A percentile compares a stretch with the other conserved stretches of the same genome.
Evolutionary conservation across 352 stramenopile species (phyloP).

Genomic region (Phytophthora lateralis): DNA sequence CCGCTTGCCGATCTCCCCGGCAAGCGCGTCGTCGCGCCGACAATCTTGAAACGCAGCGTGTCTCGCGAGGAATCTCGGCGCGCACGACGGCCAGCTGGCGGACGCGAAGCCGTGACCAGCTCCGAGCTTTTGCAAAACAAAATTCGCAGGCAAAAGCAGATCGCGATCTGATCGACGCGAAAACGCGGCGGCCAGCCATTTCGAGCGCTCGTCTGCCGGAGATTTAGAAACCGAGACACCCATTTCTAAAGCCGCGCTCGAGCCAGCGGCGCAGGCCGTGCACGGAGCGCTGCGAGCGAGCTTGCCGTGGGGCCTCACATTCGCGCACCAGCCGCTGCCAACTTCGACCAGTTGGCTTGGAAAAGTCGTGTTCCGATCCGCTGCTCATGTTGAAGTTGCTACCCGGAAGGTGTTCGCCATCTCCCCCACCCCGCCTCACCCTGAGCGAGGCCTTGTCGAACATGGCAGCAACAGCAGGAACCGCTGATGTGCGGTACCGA

Average conservation of each 20-base stretch:
- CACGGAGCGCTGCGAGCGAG: background rate
- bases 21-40: conserved; percentile 23
- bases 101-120: conserved; percentile 14
- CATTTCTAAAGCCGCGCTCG: conserved; percentile 10
- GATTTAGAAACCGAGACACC: conserved; percentile 1
- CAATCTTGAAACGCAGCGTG: conserved; percentile 23
- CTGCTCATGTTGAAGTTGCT: conserved; percentile 18
- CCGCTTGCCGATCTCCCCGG: conserved; percentile 11
- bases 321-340: background rate
- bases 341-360: conserved; percentile 12
- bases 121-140: conserved; percentile 13
- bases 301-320: background rate
- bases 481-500: too few relatives aligned
- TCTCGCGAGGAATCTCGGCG: conserved; percentile 18
- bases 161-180: conserved; percentile 12
- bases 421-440: conserved; percentile 22
- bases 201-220: conserved; percentile 10
- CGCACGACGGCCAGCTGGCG: conserved; percentile 20
- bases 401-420: background rate
- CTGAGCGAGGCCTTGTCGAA: background rate
- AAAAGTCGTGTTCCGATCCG: conserved; percentile 16
- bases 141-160: conserved; percentile 9
- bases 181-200: conserved; percentile 25
- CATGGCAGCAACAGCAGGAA: background rate
- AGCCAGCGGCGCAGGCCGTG: too few relatives aligned